Evolutionary conservation across 805 yeast genomes (phyloP), one percentile per base, ranked within the genome.

Genomic region (Candida lessepsii): DNA sequence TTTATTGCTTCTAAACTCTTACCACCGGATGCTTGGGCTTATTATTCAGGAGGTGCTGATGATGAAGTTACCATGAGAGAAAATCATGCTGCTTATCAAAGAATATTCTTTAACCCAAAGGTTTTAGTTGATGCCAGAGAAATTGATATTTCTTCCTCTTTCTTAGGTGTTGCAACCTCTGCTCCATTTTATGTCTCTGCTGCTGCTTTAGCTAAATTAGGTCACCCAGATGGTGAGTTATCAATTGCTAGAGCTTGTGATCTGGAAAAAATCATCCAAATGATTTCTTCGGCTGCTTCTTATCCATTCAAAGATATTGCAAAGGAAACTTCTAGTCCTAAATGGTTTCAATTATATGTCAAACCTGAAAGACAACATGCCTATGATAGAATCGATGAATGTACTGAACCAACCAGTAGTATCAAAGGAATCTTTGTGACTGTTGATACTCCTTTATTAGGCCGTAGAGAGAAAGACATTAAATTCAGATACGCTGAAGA

Each of bases 71-170:
- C 79, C 1, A 52, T 73, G 40, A 47, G 65, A 35, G 72, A 69
- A 47, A 76, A 76, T 50, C 67, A 65, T 39, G 47, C 57, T 28
- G 69, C 74, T 11, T 76, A 56, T 49, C 51, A 57, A 27, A 55
- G 69, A 39, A 63, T 74, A 14, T 67, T 63, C 40, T 70, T 76
- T 50, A 67, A 68, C 25, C 80, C 81, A 14, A 67, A 68, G 35
- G 63, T 69, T 13, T 46, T 88, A 38, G 86, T 86, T 8, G 86
- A 89, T 60, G 96, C 88, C 11, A 60, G 71, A 20, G 59, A 74
- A 19, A 73, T 88, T 25, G 93, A 86, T 56, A 62, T 78, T 24
- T 58, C 81, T n/a, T 81, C 93, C 10, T 70, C 39, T 10, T 57
- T 61, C 63, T 46, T 63, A 25, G 67, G 66, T 6, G 35, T 41